A percentile compares a stretch with the other conserved stretches of the same genome.
Conservation (phyloP, 2,329 filamentous ascomycete genomes). For the Raffaelea deltoideospora region DNA sequence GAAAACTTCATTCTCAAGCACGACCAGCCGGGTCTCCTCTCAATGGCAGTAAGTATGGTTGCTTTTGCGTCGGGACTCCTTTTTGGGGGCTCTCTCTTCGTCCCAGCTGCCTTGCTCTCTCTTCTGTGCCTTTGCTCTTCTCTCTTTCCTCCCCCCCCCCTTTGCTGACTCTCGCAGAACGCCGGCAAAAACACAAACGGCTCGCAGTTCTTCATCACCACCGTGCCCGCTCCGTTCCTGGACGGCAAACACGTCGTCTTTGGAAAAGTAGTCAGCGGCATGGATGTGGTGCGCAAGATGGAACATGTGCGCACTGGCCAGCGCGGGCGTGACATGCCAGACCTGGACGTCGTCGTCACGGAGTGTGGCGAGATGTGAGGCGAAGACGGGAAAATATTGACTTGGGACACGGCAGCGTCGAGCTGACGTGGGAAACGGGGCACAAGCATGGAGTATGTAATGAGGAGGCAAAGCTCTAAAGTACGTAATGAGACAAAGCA, state of each 20-base stretch:
- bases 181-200: slow-evolving; percentile 87
- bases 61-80: no score
- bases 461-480: no score
- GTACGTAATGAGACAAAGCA: no score
- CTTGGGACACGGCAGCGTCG: no score
- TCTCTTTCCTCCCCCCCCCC: neutral
- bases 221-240: slow-evolving; percentile 70
- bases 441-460: no score
- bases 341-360: slow-evolving; percentile 66
- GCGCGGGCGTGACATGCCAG: slow-evolving; percentile 61
- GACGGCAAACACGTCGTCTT: slow-evolving; percentile 94
- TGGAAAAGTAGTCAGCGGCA: slow-evolving; percentile 74
- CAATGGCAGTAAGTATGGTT: slow-evolving; percentile 74
- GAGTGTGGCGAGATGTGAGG: slow-evolving; percentile 98
- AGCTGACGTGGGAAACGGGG: no score
- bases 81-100: neutral
- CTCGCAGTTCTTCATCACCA: slow-evolving; percentile 95
- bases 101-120: no score
- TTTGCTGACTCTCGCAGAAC: slow-evolving; percentile 48
- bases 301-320: slow-evolving; percentile 75
- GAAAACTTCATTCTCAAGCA: slow-evolving; percentile 80
- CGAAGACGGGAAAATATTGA: no score
- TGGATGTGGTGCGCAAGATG: slow-evolving; percentile 85
- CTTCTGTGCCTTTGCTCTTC: neutral
- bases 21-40: slow-evolving; percentile 63